Evolutionary conservation across 2,329 filamentous ascomycete species (phyloP).

Genomic region (Thermoascus crustaceus): DNA sequence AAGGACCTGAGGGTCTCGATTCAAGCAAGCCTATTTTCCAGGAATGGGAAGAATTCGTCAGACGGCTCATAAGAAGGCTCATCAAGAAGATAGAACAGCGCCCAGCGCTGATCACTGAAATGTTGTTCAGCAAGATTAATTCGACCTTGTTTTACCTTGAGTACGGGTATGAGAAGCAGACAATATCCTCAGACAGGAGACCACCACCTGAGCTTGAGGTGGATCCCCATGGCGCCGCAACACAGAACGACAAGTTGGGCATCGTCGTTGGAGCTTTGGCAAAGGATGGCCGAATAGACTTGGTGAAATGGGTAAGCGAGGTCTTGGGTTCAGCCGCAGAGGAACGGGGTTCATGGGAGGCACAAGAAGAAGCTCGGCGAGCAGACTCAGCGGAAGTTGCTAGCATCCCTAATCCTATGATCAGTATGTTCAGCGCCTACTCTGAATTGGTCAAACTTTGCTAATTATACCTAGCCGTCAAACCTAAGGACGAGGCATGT

Average conservation of each 20-base stretch:
- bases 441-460: constrained; percentile 4
- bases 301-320: constrained; percentile 74
- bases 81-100: constrained; percentile 78
- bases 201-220: constrained; percentile 79
- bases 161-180: constrained; percentile 78
- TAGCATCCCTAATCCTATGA: constrained; percentile 18
- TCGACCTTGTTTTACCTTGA: constrained; percentile 80
- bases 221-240: constrained; percentile 57
- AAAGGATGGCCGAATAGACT: constrained; percentile 67
- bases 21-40: constrained; percentile 58
- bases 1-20: constrained; percentile 71
- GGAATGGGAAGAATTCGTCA: constrained; percentile 86
- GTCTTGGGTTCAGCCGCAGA: constrained; percentile 59
- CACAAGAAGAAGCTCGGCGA: constrained; percentile 55
- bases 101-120: constrained; percentile 77
- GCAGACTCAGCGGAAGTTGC: constrained; percentile 29
- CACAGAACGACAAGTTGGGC: constrained; percentile 61
- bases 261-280: constrained; percentile 73
- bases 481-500: constrained; percentile 57
- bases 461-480: constrained; percentile 44
- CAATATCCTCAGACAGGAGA: constrained; percentile 54
- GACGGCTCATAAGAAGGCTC: constrained; percentile 73
- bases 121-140: constrained; percentile 89
- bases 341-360: constrained; percentile 71
- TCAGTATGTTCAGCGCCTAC: constrained; percentile 38